Percentiles rank a stretch among this genome's conserved stretches.
These are phyloP conservation scores for Leccinum pallidistipes DNA, from an alignment of 1,284 basidiomycete species.

Conservation along the genomic window DNA sequence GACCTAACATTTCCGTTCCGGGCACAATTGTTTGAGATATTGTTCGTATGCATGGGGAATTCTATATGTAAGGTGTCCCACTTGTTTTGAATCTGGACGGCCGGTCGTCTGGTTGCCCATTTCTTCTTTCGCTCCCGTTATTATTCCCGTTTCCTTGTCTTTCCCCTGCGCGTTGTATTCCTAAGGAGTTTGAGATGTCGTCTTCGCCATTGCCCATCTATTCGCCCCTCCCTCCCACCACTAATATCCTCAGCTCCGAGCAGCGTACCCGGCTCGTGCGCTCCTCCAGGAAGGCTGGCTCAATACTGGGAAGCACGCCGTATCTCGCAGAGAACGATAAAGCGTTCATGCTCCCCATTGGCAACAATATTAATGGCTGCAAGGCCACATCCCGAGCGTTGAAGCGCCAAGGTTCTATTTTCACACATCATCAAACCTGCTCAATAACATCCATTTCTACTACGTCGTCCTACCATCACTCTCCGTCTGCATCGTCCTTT, in stretches of 20 bases:
- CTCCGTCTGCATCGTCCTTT: conserved; percentile 22
- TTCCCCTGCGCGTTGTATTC: background rate
- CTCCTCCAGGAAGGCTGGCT: conserved; percentile 58
- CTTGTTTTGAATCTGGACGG: background rate
- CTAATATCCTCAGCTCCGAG: conserved; percentile 47
- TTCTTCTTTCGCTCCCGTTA: conserved; percentile 6
- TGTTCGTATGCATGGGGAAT: background rate
- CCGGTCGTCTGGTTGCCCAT: background rate
- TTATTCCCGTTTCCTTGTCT: conserved; percentile 1
- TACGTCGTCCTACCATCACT: conserved; percentile 7
- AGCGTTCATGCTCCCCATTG: conserved; percentile 29
- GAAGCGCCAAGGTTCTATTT: conserved; percentile 39
- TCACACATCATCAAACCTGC: conserved; percentile 23
- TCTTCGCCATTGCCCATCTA: conserved; percentile 14
- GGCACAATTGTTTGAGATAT: conserved; percentile 4
- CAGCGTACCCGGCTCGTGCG: conserved; percentile 56
- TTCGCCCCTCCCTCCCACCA: conserved; percentile 40
- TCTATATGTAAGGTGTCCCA: background rate
- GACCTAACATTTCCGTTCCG: conserved; percentile 16
- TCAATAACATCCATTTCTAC: conserved; percentile 22
- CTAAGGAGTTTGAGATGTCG: conserved; percentile 24
- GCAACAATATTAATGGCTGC: background rate
- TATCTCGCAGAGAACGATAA: conserved; percentile 44
- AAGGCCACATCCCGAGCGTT: conserved; percentile 18
- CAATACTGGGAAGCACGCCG: conserved; percentile 57